Evolutionary conservation across 2,329 filamentous ascomycete species (phyloP).

Genomic region (Saccharata proteae): DNA sequence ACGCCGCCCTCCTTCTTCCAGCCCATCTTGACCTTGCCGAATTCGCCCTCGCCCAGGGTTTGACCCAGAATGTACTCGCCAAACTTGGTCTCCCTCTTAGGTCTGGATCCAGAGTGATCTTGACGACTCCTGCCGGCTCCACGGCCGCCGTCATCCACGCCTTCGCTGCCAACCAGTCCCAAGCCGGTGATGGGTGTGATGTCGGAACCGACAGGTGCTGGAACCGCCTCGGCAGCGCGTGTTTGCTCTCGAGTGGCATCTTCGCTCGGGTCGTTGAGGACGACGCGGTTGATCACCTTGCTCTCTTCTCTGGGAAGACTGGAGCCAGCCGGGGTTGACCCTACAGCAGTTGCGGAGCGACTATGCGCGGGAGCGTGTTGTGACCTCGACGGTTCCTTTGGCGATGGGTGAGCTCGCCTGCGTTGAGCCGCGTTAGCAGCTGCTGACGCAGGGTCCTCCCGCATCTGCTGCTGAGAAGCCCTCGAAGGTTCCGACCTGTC

Average conservation of each 20-base stretch:
- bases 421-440: slow-evolving; percentile 24
- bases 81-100: slow-evolving; percentile 71
- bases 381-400: slow-evolving; percentile 33
- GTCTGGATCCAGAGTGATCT: slow-evolving; percentile 42
- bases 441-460: slow-evolving; percentile 13
- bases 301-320: slow-evolving; percentile 62
- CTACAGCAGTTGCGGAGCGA: slow-evolving; percentile 37
- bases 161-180: slow-evolving; percentile 38
- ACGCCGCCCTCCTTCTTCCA: slow-evolving; percentile 95
- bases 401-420: slow-evolving; percentile 33
- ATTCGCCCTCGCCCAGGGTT: slow-evolving; percentile 94
- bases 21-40: slow-evolving; percentile 95
- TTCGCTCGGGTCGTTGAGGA: slow-evolving; percentile 63
- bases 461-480: slow-evolving; percentile 11
- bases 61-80: slow-evolving; percentile 93
- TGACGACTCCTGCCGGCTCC: slow-evolving; percentile 38
- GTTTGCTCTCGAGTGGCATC: slow-evolving; percentile 62
- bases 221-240: slow-evolving; percentile 49
- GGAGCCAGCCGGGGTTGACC: slow-evolving; percentile 39
- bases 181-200: slow-evolving; percentile 36
- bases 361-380: slow-evolving; percentile 20
- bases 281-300: slow-evolving; percentile 63
- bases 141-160: slow-evolving; percentile 34
- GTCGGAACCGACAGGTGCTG: slow-evolving; percentile 30
- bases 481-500: slow-evolving; percentile 19